Conservation (phyloP, 257 asterid genomes). For the Nicotiana obtusifolia region DNA sequence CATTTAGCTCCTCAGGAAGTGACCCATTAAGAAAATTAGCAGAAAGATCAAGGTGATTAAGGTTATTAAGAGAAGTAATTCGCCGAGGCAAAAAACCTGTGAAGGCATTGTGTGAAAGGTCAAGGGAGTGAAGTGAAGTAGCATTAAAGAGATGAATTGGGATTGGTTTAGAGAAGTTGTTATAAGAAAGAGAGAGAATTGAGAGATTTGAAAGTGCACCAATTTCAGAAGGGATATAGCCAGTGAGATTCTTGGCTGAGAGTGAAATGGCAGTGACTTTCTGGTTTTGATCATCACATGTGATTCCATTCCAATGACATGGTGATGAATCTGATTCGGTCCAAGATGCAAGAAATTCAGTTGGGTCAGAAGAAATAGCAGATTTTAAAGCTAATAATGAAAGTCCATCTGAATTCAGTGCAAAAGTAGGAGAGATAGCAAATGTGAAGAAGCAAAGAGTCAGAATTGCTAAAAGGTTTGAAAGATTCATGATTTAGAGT, state of each 20-base stretch:
- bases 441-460: slow-evolving; percentile 35
- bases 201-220: slow-evolving; percentile 66
- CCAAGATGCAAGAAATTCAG: slow-evolving; percentile 64
- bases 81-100: slow-evolving; percentile 70
- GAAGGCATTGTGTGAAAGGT: slow-evolving; percentile 62
- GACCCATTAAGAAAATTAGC: slow-evolving; percentile 67
- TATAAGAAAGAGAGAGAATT: slow-evolving; percentile 27
- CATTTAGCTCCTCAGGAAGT: slow-evolving; percentile 47
- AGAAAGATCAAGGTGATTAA: slow-evolving; percentile 68
- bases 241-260: slow-evolving; percentile 53
- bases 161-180: slow-evolving; percentile 36
- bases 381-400: slow-evolving; percentile 87
- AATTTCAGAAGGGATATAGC: slow-evolving; percentile 87
- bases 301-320: slow-evolving; percentile 76
- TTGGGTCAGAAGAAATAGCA: slow-evolving; percentile 64
- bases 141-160: slow-evolving; percentile 42
- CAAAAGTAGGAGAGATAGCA: slow-evolving; percentile 25
- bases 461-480: slow-evolving; percentile 1
- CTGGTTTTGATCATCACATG: slow-evolving; percentile 46
- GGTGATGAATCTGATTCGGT: slow-evolving; percentile 61
- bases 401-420: slow-evolving; percentile 73
- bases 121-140: slow-evolving; percentile 39
- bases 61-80: slow-evolving; percentile 46
- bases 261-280: slow-evolving; percentile 61
- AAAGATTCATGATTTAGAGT: neutral